Percentiles rank a stretch among this genome's conserved stretches.
These are phyloP conservation scores for Ascochyta rabiei DNA, from an alignment of 2,329 filamentous ascomycete genomes.

Conservation along the genomic window DNA sequence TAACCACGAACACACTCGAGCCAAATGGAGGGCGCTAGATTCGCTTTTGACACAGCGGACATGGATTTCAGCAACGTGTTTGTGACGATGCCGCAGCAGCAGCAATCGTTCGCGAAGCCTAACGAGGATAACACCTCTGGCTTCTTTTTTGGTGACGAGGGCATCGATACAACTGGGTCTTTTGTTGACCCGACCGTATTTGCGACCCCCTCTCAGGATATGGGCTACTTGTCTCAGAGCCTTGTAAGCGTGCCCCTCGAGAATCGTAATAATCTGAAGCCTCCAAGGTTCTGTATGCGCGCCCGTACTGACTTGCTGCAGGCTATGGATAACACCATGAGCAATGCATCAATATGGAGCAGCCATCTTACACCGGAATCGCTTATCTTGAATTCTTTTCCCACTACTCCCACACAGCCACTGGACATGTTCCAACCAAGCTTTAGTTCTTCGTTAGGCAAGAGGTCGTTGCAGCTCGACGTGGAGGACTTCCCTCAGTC, in stretches of 20 bases:
- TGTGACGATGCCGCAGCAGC: slow-evolving; percentile 27
- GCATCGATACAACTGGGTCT: slow-evolving; percentile 38
- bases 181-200: slow-evolving; percentile 32
- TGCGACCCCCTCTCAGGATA: slow-evolving; percentile 26
- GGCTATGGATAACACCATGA: slow-evolving; percentile 44
- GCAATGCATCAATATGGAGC: slow-evolving; percentile 32
- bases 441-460: slow-evolving; percentile 27
- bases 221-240: slow-evolving; percentile 34
- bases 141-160: slow-evolving; percentile 44
- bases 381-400: slow-evolving; percentile 29
- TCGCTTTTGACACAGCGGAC: slow-evolving; percentile 38
- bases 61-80: slow-evolving; percentile 42
- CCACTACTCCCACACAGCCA: slow-evolving; percentile 33
- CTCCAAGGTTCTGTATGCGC: neutral
- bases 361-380: slow-evolving; percentile 31
- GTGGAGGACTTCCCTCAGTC: slow-evolving; percentile 40
- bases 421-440: slow-evolving; percentile 35
- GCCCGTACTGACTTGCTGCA: slow-evolving; percentile 18
- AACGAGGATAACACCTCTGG: slow-evolving; percentile 40
- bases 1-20: slow-evolving; percentile 13
- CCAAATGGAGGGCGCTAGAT: slow-evolving; percentile 40
- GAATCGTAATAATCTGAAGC: neutral
- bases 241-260: slow-evolving; percentile 30
- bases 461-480: slow-evolving; percentile 41
- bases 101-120: slow-evolving; percentile 35